A percentile compares a stretch with the other conserved stretches of the same genome.
These are phyloP conservation scores for Scutellaria minor DNA, from an alignment of 257 asterid genomes.

Conservation along the genomic window DNA sequence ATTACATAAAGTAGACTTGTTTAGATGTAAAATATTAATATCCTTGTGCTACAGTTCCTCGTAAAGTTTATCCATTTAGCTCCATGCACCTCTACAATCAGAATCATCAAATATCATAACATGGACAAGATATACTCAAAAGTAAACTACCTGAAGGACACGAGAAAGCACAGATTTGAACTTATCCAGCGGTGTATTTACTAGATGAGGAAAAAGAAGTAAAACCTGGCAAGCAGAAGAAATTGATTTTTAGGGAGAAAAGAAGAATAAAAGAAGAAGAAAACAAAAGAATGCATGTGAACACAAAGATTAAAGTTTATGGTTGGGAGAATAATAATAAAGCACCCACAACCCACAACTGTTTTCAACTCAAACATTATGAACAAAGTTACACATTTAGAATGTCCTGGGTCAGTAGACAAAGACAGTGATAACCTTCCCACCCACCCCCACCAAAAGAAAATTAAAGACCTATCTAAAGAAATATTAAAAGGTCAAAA, in stretches of 20 bases:
- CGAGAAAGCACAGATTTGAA: conserved; percentile 83
- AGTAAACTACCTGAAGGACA: conserved; percentile 69
- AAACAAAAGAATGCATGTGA: background rate
- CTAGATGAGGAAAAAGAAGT: conserved; percentile 75
- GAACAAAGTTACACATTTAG: background rate
- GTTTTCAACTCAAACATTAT: conserved; percentile 27
- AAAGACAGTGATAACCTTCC: background rate
- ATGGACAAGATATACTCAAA: conserved; percentile 32
- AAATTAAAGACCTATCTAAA: background rate
- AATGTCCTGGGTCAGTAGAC: background rate
- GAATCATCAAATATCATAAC: conserved; percentile 9
- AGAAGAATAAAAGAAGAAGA: conserved; percentile 1
- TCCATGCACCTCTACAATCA: conserved; percentile 29
- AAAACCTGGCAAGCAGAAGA: conserved; percentile 65
- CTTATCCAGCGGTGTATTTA: conserved; percentile 76
- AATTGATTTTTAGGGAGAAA: conserved; percentile 31
- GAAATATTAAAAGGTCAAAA: background rate
- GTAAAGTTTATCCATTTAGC: background rate
- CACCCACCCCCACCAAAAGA: background rate
- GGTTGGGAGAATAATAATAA: conserved; percentile 7
- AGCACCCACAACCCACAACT: background rate
- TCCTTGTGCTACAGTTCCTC: background rate
- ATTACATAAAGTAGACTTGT: background rate
- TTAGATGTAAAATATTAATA: conserved; percentile 2
- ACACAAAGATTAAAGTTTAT: background rate